These are phyloP conservation scores for Leccinum truebloodii DNA, from an alignment of 768 basidiomycete species.

Conservation along the genomic window DNA sequence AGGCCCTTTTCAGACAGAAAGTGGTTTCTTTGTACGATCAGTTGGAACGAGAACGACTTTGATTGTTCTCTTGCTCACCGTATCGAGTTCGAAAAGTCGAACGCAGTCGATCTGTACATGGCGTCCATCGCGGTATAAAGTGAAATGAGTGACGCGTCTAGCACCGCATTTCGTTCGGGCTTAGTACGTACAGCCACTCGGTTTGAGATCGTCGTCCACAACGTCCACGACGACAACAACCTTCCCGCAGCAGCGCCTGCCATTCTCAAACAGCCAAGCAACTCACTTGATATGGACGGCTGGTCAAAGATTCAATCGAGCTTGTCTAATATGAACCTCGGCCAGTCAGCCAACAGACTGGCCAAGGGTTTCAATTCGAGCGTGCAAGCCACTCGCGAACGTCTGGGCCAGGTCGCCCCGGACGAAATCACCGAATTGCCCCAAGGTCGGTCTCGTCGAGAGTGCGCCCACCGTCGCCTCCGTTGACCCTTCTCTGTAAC, in stretches of 20 bases:
- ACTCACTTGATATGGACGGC: constrained; percentile 35
- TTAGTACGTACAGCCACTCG: constrained; percentile 4
- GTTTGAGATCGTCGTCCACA: not conserved
- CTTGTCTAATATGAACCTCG: constrained; percentile 63
- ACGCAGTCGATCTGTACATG: constrained; percentile 56
- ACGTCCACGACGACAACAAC: constrained; percentile 9
- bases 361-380: constrained; percentile 79
- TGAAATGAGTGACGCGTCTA: constrained; percentile 17
- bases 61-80: constrained; percentile 46
- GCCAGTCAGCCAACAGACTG: constrained; percentile 73
- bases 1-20: constrained; percentile 72
- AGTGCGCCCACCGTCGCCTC: not conserved
- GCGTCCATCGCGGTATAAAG: constrained; percentile 40
- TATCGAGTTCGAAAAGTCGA: constrained; percentile 76
- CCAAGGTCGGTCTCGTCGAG: constrained; percentile 57
- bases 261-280: not conserved
- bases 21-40: constrained; percentile 53
- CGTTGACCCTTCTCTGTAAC: constrained; percentile 11
- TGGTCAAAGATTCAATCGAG: constrained; percentile 74
- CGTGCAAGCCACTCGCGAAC: constrained; percentile 85
- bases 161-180: constrained; percentile 11
- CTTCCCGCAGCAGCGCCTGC: not conserved
- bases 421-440: constrained; percentile 96
- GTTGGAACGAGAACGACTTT: not conserved
- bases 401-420: constrained; percentile 84